Percentiles rank a stretch among this genome's conserved stretches.
phyloP scores from a whole-genome alignment of 352 stramenopile genomes.

The Phytophthora crassamura region DNA sequence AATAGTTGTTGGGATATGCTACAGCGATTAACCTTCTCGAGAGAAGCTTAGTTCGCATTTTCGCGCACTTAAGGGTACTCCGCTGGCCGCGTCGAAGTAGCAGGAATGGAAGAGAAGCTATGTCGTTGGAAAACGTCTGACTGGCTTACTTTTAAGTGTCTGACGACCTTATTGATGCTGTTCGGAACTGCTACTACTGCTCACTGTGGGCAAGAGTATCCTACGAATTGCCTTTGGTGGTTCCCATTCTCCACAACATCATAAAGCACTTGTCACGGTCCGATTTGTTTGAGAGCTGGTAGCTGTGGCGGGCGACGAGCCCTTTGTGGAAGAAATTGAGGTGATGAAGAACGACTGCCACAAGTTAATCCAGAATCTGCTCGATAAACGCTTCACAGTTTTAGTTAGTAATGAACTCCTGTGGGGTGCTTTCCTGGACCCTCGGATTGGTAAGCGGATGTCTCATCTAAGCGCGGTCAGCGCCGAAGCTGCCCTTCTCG shows the following conservation, averaged over 20 bases:
- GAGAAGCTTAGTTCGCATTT: not conserved
- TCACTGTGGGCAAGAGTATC: slow-evolving; percentile 8
- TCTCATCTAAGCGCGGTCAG: slow-evolving; percentile 1
- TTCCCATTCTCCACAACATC: slow-evolving; percentile 5
- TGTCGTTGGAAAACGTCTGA: not conserved
- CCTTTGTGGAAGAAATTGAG: slow-evolving; percentile 2
- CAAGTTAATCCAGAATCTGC: not conserved
- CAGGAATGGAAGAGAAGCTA: slow-evolving; percentile 4
- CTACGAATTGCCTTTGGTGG: slow-evolving; percentile 12
- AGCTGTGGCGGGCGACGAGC: not conserved
- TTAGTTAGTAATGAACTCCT: slow-evolving; percentile 1
- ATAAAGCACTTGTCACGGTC: slow-evolving; percentile 1
- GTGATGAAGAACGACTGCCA: slow-evolving; percentile 25
- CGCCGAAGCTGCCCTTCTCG: not conserved
- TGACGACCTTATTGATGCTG: not conserved
- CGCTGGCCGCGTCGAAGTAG: slow-evolving; percentile 1
- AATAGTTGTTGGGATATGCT: slow-evolving; percentile 24
- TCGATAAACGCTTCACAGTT: slow-evolving; percentile 3
- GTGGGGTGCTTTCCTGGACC: slow-evolving; percentile 10
- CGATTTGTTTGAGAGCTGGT: slow-evolving; percentile 11
- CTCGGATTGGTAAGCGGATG: slow-evolving; percentile 6
- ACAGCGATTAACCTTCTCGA: slow-evolving; percentile 11
- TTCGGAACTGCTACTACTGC: not conserved
- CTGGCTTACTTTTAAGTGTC: slow-evolving; percentile 16
- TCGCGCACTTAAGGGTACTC: slow-evolving; percentile 2